phyloP scores from a whole-genome alignment of 116 monocot genomes.

The Cymodocea nodosa region DNA sequence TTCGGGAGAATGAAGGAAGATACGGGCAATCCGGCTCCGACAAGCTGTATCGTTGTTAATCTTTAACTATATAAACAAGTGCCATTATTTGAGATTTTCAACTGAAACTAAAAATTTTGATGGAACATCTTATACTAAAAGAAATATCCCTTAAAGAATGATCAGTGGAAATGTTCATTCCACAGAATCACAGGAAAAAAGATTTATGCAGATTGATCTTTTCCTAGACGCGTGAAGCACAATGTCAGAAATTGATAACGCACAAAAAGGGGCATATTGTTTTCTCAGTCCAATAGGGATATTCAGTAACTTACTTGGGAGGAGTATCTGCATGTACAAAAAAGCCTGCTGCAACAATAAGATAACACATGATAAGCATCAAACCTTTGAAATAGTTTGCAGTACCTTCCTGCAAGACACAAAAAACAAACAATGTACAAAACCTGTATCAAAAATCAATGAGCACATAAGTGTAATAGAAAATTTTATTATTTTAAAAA shows the following conservation, averaged over 20 bases:
- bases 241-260: background rate
- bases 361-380: constrained; percentile 80
- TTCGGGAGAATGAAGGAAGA: too few relatives aligned
- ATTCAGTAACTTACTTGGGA: constrained; percentile 26
- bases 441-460: too few relatives aligned
- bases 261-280: background rate
- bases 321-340: constrained; percentile 63
- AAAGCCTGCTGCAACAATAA: constrained; percentile 80
- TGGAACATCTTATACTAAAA: background rate
- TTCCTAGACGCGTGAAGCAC: background rate
- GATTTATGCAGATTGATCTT: too few relatives aligned
- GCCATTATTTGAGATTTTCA: background rate
- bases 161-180: background rate
- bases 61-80: background rate
- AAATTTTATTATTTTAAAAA: constrained; percentile 1
- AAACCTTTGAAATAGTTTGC: constrained; percentile 83
- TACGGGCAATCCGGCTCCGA: too few relatives aligned
- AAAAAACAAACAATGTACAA: constrained; percentile 14
- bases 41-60: background rate
- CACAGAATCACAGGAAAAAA: background rate
- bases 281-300: background rate
- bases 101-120: background rate
- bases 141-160: background rate
- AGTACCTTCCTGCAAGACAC: constrained; percentile 59
- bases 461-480: constrained; percentile 24